Base-by-base conservation (phyloP, 495 filamentous ascomycete genomes). In the Xylaria venustula region DNA sequence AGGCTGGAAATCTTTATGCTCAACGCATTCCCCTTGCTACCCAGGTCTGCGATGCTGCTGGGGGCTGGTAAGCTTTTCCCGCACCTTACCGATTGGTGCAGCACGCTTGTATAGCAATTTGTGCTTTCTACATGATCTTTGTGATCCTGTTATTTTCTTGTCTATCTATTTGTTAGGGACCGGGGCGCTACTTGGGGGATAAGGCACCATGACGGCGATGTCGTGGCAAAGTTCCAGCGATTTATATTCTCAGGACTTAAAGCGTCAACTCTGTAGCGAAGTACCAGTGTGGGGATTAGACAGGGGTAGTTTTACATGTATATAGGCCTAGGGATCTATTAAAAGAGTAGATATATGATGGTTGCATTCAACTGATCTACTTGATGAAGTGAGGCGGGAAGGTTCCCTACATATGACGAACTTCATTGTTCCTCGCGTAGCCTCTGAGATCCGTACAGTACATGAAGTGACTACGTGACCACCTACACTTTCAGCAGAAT, bases 1-100 rank as follows among this genome's bases (percentile, higher is more conserved):
- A 52, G 49, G 49, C 49, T 37, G 49, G 49, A 52, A 52, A 52
- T 37, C 49, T 52, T 37, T 52, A 52, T 52, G 49, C 49, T 52
- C 49, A 52, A 52, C 49, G 49, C 49, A 52, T 52, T 37, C 49
- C 49, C 30, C 49, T 52, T 52, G 49, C 49, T 37, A 52, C 49
- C 49, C 49, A 52, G 20, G 49, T 52, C 28, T 52, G 49, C 49
- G 49, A 52, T 52, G 49, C 49, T 52, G 26, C 26, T 52, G 49
- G 49, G 20, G 49, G 49, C 49, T 52, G 49, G 49, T 52, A 52
- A 52, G 49, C 49, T 37, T 52, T 52, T 52, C 30, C 49, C 32
- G 49, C 49, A 52, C 30, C 49, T 28, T 7, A 48, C 46, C 22
- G 20, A 48, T 37, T 52, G 49, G 49, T 52, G 49, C 32, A 52